phyloP scores from a whole-genome alignment of 2,329 filamentous ascomycete species.

The Cercospora sojina region DNA sequence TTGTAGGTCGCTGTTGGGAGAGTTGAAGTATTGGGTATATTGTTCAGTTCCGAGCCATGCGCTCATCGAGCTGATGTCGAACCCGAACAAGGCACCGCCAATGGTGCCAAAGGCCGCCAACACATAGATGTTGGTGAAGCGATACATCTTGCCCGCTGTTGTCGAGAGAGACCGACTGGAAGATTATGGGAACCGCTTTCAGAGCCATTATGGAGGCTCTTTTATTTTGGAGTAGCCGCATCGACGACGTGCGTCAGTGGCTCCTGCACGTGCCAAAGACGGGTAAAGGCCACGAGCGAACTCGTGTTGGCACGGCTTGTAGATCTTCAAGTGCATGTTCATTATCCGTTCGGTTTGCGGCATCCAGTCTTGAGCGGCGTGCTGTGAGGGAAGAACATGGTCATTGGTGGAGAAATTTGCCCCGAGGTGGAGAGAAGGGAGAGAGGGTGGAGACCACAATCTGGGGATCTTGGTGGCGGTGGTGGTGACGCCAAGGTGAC shows the following conservation, averaged over 20 bases:
- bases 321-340: not conserved
- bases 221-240: slow-evolving; percentile 3
- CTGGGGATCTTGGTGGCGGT: not conserved
- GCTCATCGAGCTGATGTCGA: slow-evolving; percentile 73
- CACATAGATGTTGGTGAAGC: slow-evolving; percentile 52
- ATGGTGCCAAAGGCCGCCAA: slow-evolving; percentile 57
- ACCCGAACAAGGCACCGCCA: slow-evolving; percentile 66
- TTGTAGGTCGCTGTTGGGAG: slow-evolving; percentile 57
- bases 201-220: slow-evolving; percentile 3
- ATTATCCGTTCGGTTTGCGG: not conserved
- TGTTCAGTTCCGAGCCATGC: slow-evolving; percentile 58
- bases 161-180: not conserved
- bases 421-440: not conserved
- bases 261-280: not conserved
- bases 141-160: slow-evolving; percentile 29
- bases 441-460: not conserved
- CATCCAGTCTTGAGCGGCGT: not conserved
- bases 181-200: not conserved
- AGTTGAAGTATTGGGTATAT: slow-evolving; percentile 69
- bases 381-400: not conserved
- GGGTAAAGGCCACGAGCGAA: not conserved
- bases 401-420: not conserved
- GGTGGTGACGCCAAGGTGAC: slow-evolving; percentile 7
- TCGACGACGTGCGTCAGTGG: slow-evolving; percentile 2
- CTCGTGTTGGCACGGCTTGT: not conserved